These are phyloP conservation scores for Fusarium sp. DNA, from an alignment of 2,329 filamentous ascomycete species.

Conservation along the genomic window DNA sequence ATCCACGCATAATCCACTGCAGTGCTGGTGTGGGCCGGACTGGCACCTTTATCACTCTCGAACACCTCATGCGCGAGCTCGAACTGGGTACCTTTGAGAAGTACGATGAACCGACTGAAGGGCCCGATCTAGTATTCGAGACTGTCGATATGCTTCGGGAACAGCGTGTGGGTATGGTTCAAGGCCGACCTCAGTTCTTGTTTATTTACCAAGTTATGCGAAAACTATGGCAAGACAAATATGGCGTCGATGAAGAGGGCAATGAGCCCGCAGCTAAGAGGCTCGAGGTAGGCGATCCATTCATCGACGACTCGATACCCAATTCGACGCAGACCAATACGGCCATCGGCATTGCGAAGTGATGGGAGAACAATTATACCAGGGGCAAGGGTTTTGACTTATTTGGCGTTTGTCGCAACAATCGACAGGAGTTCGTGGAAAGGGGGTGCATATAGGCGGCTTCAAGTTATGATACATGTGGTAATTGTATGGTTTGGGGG, in stretches of 20 bases:
- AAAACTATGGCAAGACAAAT: slow-evolving; percentile 79
- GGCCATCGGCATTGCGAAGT: slow-evolving; percentile 26
- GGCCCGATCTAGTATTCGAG: slow-evolving; percentile 78
- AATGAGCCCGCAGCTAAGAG: slow-evolving; percentile 68
- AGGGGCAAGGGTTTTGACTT: background rate
- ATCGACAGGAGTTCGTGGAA: slow-evolving; percentile 19
- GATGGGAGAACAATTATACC: background rate
- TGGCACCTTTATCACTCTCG: slow-evolving; percentile 96
- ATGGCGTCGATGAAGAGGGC: slow-evolving; percentile 59
- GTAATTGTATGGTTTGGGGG: slow-evolving; percentile 16
- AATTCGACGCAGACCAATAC: slow-evolving; percentile 20
- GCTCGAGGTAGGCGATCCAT: slow-evolving; percentile 66
- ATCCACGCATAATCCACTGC: slow-evolving; percentile 86
- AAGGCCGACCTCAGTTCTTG: slow-evolving; percentile 84
- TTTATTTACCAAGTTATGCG: slow-evolving; percentile 92
- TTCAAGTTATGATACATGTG: slow-evolving; percentile 21
- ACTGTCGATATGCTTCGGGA: slow-evolving; percentile 86
- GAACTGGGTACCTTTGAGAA: slow-evolving; percentile 77
- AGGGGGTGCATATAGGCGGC: slow-evolving; percentile 5
- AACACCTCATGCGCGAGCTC: slow-evolving; percentile 88
- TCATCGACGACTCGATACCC: slow-evolving; percentile 48
- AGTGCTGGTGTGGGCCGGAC: slow-evolving; percentile 95
- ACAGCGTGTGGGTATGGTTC: slow-evolving; percentile 96
- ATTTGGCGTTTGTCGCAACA: slow-evolving; percentile 19
- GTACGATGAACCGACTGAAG: slow-evolving; percentile 54